phyloP scores from a whole-genome alignment of 345 rosid genomes.

The Kandelia obovata region DNA sequence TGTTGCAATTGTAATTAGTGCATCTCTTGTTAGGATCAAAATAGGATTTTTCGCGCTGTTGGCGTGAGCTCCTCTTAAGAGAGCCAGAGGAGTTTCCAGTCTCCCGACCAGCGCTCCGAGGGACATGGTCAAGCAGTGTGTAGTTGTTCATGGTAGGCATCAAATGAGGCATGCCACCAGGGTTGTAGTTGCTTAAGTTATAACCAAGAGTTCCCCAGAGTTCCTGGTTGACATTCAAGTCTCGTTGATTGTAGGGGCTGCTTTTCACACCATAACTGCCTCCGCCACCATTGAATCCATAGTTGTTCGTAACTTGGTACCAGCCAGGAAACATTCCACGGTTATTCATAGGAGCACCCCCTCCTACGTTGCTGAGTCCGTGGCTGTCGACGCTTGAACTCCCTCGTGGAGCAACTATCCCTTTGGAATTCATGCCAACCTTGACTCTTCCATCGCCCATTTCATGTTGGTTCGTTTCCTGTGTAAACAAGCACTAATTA shows the following conservation, averaged over 20 bases:
- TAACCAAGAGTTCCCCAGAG: too few species aligned
- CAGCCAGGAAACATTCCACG: too few species aligned
- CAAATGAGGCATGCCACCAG: neutral
- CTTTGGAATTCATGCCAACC: neutral
- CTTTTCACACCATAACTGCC: neutral
- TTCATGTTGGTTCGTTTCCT: neutral
- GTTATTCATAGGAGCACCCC: too few species aligned
- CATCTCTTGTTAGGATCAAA: constrained; percentile 19
- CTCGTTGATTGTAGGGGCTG: too few species aligned
- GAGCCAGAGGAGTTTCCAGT: constrained; percentile 5
- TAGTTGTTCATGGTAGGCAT: neutral
- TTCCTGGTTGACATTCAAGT: too few species aligned
- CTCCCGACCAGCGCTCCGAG: neutral
- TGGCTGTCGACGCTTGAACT: too few species aligned
- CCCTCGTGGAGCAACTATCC: neutral
- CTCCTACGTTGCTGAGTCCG: too few species aligned
- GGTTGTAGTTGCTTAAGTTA: neutral
- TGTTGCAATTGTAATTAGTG: constrained; percentile 30
- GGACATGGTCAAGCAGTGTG: constrained; percentile 1
- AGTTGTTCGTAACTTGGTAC: too few species aligned
- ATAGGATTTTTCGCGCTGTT: neutral
- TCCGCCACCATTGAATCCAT: neutral
- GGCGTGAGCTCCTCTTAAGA: neutral
- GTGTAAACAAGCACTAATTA: neutral
- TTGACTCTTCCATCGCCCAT: neutral